Conservation (phyloP, 2,329 filamentous ascomycete species). For the Aureobasidium sp. region DNA sequence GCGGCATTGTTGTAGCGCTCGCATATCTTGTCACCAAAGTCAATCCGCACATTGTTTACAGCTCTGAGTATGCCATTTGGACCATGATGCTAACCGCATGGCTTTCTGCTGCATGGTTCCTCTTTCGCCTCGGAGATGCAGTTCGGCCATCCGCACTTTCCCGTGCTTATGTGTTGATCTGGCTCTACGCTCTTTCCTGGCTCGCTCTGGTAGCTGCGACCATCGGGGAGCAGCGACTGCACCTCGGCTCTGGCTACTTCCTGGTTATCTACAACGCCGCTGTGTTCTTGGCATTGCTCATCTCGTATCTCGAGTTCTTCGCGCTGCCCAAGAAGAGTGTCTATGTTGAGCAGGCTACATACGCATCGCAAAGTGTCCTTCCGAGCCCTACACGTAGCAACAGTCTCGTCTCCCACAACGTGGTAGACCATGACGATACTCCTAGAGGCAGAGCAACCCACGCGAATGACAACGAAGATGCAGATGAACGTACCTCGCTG, state of each 20-base stretch:
- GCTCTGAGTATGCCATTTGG: slow-evolving; percentile 82
- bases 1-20: slow-evolving; percentile 61
- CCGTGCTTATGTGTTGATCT: slow-evolving; percentile 70
- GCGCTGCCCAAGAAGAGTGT: slow-evolving; percentile 61
- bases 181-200: slow-evolving; percentile 76
- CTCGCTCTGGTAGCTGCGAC: slow-evolving; percentile 62
- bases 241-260: slow-evolving; percentile 70
- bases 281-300: slow-evolving; percentile 64
- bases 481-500: slow-evolving; percentile 51
- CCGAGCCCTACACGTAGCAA: slow-evolving; percentile 2
- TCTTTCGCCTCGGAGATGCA: slow-evolving; percentile 70
- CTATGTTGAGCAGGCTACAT: slow-evolving; percentile 54
- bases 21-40: slow-evolving; percentile 71
- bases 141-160: slow-evolving; percentile 81
- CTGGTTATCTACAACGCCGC: slow-evolving; percentile 72
- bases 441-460: slow-evolving; percentile 24
- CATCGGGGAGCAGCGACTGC: slow-evolving; percentile 66
- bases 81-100: slow-evolving; percentile 76
- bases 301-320: slow-evolving; percentile 75
- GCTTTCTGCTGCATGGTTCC: slow-evolving; percentile 74
- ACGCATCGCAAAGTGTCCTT: slow-evolving; percentile 1
- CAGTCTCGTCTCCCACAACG: slow-evolving; percentile 4
- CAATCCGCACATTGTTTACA: slow-evolving; percentile 88
- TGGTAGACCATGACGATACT: slow-evolving; percentile 5
- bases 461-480: slow-evolving; percentile 34